Conservation (phyloP, 768 basidiomycete species). For the Suillus lakei region DNA sequence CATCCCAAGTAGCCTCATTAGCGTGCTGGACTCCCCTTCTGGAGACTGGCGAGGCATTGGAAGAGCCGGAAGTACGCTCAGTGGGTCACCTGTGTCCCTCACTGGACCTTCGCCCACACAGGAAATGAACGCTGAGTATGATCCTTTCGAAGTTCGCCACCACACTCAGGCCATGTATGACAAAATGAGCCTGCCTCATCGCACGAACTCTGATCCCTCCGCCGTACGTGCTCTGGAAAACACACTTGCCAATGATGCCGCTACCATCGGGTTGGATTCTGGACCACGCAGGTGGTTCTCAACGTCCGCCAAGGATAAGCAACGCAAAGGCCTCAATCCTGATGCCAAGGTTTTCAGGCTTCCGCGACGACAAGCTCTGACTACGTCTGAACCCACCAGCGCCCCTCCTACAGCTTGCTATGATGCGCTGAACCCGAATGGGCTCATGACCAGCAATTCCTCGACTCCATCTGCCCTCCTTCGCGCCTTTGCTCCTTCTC, state of each 20-base stretch:
- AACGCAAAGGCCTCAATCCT: conserved; percentile 78
- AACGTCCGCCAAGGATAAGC: conserved; percentile 47
- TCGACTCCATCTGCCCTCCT: conserved; percentile 57
- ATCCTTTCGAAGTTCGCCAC: conserved; percentile 52
- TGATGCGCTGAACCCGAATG: conserved; percentile 66
- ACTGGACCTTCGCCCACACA: conserved; percentile 31
- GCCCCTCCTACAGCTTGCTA: conserved; percentile 34
- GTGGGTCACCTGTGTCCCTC: conserved; percentile 48
- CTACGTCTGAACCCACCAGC: conserved; percentile 12
- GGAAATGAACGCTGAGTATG: conserved; percentile 41
- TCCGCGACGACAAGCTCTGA: conserved; percentile 26
- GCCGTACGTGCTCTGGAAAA: conserved; percentile 20
- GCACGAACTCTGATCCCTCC: conserved; percentile 42
- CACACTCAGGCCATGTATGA: conserved; percentile 27
- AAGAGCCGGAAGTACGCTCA: conserved; percentile 27
- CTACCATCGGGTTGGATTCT: conserved; percentile 24
- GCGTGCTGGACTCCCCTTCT: conserved; percentile 54
- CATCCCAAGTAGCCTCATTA: conserved; percentile 58
- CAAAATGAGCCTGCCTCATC: conserved; percentile 32
- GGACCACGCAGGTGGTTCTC: conserved; percentile 55
- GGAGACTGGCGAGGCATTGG: conserved; percentile 52
- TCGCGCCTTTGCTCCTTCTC: conserved; percentile 88
- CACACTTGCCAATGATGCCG: conserved; percentile 12
- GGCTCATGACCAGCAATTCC: conserved; percentile 44
- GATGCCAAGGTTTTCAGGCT: conserved; percentile 85